Base-by-base conservation (phyloP, 169 alveolate genomes). In the Ichthyophthirius multifiliis region DNA sequence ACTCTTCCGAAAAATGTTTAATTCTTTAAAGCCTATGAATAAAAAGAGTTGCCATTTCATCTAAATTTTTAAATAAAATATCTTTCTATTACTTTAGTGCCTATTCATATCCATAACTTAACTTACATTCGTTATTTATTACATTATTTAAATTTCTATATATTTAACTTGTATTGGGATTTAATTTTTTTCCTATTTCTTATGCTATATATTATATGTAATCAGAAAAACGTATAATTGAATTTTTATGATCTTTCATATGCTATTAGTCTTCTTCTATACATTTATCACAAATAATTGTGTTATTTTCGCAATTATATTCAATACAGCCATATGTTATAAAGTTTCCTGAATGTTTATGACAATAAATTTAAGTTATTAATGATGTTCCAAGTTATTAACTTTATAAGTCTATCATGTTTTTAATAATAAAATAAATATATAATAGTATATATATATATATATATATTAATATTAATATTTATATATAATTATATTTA, bases 231-330 rank as follows among this genome's bases (percentile, higher is more conserved):
- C 16, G 62, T 43, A 75, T 65, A 15, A 75, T 75, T 4, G 37
- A 63, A 13, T 47, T 44, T 12, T 32, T 75, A 18, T 75, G 83
- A 16, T 47, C 65, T 47, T 75, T 30, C 13, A 27, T 9, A 75
- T 75, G 83, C 2, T 10, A 5, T 9, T 47, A 31, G 37, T 75
- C 83, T 34, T 75, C 83, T 18, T 35, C 7, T 9, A 46, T n/a
- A 34, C 83, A 75, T 39, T 75, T 34, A 18, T 63, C 74, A 46
- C 83, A 75, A 73, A 75, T 75, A 2, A 75, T 47, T 43, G 65
- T 43, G 15, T 75, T 75, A 7, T 55, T 55, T 55, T 55, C 71
- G 15, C 71, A 55, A 27, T 55, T 55, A 55, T 55, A 55, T 55
- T 55, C 71, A 15, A 55, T 55, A 23, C 71, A 55, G 23, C 71